Base-by-base conservation (phyloP, 108 stramenopile species). In the Discostella stelligeroides region DNA sequence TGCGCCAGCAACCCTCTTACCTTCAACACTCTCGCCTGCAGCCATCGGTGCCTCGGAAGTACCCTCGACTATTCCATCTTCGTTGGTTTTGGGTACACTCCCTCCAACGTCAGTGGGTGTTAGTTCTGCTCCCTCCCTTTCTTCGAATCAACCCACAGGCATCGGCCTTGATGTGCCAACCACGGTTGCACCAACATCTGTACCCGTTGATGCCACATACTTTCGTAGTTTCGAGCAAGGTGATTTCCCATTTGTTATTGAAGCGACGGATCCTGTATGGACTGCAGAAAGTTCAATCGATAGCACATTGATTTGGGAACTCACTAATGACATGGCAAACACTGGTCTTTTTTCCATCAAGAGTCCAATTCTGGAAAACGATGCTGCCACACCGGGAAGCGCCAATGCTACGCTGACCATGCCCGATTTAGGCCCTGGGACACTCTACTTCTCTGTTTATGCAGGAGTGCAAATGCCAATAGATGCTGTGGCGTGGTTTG, bases 361-460 rank as follows among this genome's bases (percentile, higher is more conserved):
- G 15, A 58, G 57, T 39, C 57, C 57, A 8, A 17, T 58, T 20
- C 57, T 58, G 1, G 57, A 58, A n/a, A 58, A 58, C 17, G 57
- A 58, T 17, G 37, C 30, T 37, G 37, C n/a, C 18, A 58, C 20
- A 34, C 57, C 15, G 1, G 57, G 34, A 1, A 37, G n/a, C 9
- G 37, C 57, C 4, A 58, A 37, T 15, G 14, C 34, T 3, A 20
- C 14, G 0, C 29, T 58, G 0, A 18, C 34, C 37, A 37, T 40
- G 34, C 57, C 57, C 18, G 57, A 58, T 20, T 58, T 34, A 20
- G 57, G 57, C 18, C 12, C 34, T n/a, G 57, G 57, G 8, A 20
- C 37, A 58, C 37, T 58, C 10, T 28, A 20, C 34, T 58, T 58
- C 34, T 58, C n/a, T 7, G n/a, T 58, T 15, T 28, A 39, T 5